phyloP scores from a whole-genome alignment of 805 yeast genomes.

The Alloascoidea hylecoeti region DNA sequence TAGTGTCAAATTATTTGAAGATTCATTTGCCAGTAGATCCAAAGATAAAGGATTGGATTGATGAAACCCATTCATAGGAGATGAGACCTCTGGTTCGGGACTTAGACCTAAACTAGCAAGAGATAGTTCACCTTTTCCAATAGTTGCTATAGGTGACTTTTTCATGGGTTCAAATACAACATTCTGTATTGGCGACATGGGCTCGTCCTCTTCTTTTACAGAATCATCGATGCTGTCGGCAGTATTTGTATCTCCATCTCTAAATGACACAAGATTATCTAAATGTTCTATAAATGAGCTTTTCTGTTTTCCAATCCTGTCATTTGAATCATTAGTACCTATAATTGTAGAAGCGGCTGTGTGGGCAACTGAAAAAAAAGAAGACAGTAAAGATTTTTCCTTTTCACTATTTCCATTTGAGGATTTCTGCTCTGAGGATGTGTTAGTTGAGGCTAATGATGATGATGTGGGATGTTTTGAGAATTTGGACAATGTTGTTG shows the following conservation, averaged over 20 bases:
- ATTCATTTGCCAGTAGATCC: too few relatives aligned
- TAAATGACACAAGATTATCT: too few relatives aligned
- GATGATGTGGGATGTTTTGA: too few relatives aligned
- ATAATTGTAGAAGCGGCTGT: conserved; percentile 15
- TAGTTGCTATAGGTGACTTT: conserved; percentile 12
- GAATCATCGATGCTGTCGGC: background rate
- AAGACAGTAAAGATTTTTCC: background rate
- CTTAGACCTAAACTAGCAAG: conserved; percentile 12
- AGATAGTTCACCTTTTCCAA: conserved; percentile 18
- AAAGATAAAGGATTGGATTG: background rate
- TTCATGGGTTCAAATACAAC: conserved; percentile 10
- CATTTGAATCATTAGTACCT: conserved; percentile 4
- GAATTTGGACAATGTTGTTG: too few relatives aligned
- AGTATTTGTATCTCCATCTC: background rate
- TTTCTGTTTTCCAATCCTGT: background rate
- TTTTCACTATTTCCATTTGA: too few relatives aligned
- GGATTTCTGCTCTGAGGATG: too few relatives aligned
- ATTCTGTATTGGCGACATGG: conserved; percentile 4
- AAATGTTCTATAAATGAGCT: background rate
- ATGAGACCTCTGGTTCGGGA: background rate
- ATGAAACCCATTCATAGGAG: too few relatives aligned
- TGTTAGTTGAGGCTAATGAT: too few relatives aligned
- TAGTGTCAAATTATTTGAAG: too few relatives aligned
- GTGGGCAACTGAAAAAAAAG: conserved; percentile 15
- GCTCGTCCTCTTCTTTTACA: conserved; percentile 4